Evolutionary conservation across 352 stramenopile species (phyloP).

Genomic region (Pythium dissimile): DNA sequence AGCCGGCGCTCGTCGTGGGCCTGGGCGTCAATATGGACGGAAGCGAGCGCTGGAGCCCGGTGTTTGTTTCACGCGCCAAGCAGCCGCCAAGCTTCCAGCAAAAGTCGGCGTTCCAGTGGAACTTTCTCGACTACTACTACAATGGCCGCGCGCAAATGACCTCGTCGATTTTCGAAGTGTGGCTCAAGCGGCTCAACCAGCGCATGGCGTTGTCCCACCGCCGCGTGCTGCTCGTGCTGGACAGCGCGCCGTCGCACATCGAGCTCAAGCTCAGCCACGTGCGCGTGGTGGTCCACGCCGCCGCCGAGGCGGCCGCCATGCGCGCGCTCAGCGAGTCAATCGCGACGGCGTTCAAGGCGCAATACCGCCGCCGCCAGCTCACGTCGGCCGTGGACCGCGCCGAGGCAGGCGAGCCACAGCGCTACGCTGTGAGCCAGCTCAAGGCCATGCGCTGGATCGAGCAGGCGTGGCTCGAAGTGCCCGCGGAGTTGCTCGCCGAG

Average conservation of each 20-base stretch:
- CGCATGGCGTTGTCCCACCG: slow-evolving; percentile 17
- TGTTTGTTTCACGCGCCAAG: slow-evolving; percentile 14
- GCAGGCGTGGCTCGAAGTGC: slow-evolving; percentile 18
- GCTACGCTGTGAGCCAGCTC: slow-evolving; percentile 19
- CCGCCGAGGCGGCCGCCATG: neutral
- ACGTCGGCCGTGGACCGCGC: slow-evolving; percentile 14
- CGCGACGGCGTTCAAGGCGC: slow-evolving; percentile 14
- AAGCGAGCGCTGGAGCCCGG: slow-evolving; percentile 17
- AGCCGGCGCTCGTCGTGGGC: slow-evolving; percentile 14
- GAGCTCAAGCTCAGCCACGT: slow-evolving; percentile 11
- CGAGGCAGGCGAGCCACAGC: slow-evolving; percentile 13
- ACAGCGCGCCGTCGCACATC: slow-evolving; percentile 16
- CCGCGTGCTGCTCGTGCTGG: slow-evolving; percentile 16
- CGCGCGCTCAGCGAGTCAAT: neutral
- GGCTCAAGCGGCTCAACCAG: slow-evolving; percentile 20
- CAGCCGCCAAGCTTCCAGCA: slow-evolving; percentile 21
- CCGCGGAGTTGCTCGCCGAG: neutral
- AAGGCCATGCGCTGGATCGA: slow-evolving; percentile 23
- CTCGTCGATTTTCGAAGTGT: slow-evolving; percentile 18
- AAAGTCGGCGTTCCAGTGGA: slow-evolving; percentile 23
- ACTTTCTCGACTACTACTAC: slow-evolving; percentile 20
- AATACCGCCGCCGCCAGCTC: slow-evolving; percentile 16
- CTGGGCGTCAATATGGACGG: slow-evolving; percentile 17
- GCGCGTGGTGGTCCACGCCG: slow-evolving; percentile 6
- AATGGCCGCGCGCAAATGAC: slow-evolving; percentile 22